A percentile compares a stretch with the other conserved stretches of the same genome.
Evolutionary conservation across 345 rosid species (phyloP).

Genomic region (Pistacia vera): DNA sequence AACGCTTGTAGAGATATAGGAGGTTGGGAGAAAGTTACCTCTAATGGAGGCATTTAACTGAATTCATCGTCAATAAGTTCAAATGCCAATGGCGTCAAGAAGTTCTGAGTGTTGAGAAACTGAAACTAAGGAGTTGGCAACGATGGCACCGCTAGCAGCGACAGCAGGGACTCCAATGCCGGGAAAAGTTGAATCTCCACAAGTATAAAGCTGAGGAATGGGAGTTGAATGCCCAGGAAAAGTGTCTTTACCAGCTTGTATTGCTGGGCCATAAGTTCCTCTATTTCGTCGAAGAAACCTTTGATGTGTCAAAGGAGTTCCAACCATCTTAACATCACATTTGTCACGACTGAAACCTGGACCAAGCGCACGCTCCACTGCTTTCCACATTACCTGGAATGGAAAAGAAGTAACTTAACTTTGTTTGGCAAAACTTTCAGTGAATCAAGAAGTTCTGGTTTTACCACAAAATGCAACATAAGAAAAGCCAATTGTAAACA

Average conservation of each 20-base stretch:
- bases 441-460: not conserved
- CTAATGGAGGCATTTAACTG: not conserved
- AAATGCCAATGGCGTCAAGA: slow-evolving; percentile 85
- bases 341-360: slow-evolving; percentile 73
- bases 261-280: slow-evolving; percentile 91
- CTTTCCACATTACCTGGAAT: slow-evolving; percentile 86
- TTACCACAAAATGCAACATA: no score
- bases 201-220: slow-evolving; percentile 73
- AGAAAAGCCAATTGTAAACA: not conserved
- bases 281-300: slow-evolving; percentile 80
- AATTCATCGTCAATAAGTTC: slow-evolving; percentile 21
- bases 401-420: not conserved
- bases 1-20: not conserved
- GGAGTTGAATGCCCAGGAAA: slow-evolving; percentile 92
- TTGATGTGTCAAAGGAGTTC: slow-evolving; percentile 83
- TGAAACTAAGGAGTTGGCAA: slow-evolving; percentile 80
- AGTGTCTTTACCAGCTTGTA: slow-evolving; percentile 73
- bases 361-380: slow-evolving; percentile 83
- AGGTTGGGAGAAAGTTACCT: not conserved
- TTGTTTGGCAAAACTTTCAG: not conserved
- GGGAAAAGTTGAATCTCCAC: slow-evolving; percentile 94
- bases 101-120: slow-evolving; percentile 82
- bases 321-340: slow-evolving; percentile 81
- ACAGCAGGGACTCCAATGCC: slow-evolving; percentile 95
- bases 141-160: slow-evolving; percentile 93